Base-by-base conservation (phyloP, 768 basidiomycete genomes). In the Cystofilobasidium bisporidii region DNA sequence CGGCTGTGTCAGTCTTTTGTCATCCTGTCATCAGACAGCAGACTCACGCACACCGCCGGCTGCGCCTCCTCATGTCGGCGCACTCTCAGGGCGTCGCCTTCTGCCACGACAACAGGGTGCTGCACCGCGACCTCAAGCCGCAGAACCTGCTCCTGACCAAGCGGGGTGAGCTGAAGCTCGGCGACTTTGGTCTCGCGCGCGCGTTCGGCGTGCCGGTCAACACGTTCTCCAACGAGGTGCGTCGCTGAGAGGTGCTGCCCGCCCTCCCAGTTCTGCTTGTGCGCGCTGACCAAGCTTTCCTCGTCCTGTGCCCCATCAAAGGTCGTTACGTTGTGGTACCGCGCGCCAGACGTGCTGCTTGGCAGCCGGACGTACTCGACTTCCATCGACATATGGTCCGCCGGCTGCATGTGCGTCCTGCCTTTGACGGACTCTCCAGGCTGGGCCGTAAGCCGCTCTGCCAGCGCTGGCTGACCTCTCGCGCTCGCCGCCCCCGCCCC, bases 201-300 rank as follows among this genome's bases (percentile, higher is more conserved):
- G 96, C 96, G 9, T 98, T 98, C 75, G 96, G 96, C 71, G 96
- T 98, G 20, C 96, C 96, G 5, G 94, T 98, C 68, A 98, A 99
- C 75, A 99, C 96, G 0, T 99, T 98, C 77, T 92, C 90, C 22
- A 99, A 99, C 75, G 96, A 99, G 84, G 89, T 83, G 61, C 48
- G 78, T 40, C 30, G n/a, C 61, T 63, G 14, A 28, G 24, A 14
- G 15, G 18, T 65, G 36, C 36, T 12, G 6, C 36, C 36, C 36
- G 6, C 36, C 36, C 36, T 36, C 36, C 36, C 36, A 36, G 36
- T 26, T 11, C 40, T 38, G 20, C n/a, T n/a, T n/a, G n/a, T n/a
- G n/a, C n/a, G n/a, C 11, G 11, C 43, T 40, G 9, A 32, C 57
- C 40, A 41, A 58, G 53, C 41, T 40, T 9, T 24, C n/a, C 38